A percentile compares a stretch with the other conserved stretches of the same genome.
phyloP scores from a whole-genome alignment of 78 protist species.

The Planoprotostelium fungivorum region DNA sequence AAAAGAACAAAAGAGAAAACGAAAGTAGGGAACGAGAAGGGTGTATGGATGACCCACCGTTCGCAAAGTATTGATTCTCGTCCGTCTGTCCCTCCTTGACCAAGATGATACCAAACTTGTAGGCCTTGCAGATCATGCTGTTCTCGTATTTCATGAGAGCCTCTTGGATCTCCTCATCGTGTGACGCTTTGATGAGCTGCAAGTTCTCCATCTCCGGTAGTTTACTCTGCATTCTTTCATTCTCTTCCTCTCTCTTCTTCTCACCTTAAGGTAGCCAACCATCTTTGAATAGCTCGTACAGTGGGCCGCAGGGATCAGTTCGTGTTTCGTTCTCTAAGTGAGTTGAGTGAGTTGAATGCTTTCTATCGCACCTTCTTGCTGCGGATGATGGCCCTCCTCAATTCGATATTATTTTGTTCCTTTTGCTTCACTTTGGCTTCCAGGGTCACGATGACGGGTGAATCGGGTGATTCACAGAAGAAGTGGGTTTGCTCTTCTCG shows the following conservation, averaged over 20 bases:
- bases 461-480: not conserved
- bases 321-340: not conserved
- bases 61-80: slow-evolving; percentile 48
- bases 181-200: not conserved
- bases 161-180: not conserved
- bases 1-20: too few relatives aligned
- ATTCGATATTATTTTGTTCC: not conserved
- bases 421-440: not conserved
- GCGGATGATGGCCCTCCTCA: not conserved
- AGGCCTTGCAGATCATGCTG: slow-evolving; percentile 2
- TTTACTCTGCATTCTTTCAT: too few relatives aligned
- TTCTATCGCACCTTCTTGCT: not conserved
- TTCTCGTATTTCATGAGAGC: not conserved
- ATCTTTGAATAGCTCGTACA: not conserved
- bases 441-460: not conserved
- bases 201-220: not conserved
- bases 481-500: not conserved
- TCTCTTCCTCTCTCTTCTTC: too few relatives aligned
- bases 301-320: not conserved
- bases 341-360: not conserved
- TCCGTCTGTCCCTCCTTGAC: slow-evolving; percentile 28
- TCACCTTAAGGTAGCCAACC: not conserved
- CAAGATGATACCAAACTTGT: slow-evolving; percentile 49
- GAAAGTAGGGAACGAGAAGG: not conserved
- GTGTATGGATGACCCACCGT: slow-evolving; percentile 3